Conservation (phyloP, 345 rosid species). For the Crucihimalaya himalaica region DNA sequence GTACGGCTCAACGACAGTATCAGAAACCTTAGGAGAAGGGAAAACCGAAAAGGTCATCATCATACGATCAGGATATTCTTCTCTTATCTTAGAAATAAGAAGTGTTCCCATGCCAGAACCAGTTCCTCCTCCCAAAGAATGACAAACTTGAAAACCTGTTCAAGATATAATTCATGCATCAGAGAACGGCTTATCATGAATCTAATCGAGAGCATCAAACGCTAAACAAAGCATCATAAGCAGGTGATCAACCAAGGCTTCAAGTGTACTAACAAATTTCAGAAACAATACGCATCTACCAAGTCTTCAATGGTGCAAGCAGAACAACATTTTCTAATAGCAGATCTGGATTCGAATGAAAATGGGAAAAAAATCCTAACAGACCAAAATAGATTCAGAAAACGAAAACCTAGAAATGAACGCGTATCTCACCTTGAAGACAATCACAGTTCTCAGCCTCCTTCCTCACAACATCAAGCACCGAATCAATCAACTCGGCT, state of each 20-base stretch:
- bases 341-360: conserved; percentile 28
- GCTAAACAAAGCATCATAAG: neutral
- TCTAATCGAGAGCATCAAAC: neutral
- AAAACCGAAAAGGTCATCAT: conserved; percentile 43
- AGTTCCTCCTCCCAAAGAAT: conserved; percentile 43
- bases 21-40: conserved; percentile 43
- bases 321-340: neutral
- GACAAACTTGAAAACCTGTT: conserved; percentile 42
- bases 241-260: neutral
- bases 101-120: conserved; percentile 46
- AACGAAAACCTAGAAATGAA: conserved; percentile 16
- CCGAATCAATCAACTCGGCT: conserved; percentile 38
- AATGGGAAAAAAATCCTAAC: neutral
- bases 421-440: conserved; percentile 32
- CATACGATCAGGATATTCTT: conserved; percentile 45
- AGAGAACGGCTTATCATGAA: neutral
- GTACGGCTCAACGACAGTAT: conserved; percentile 44
- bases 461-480: conserved; percentile 40
- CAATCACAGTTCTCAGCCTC: conserved; percentile 43
- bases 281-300: conserved; percentile 2
- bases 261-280: neutral
- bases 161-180: neutral
- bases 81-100: conserved; percentile 41
- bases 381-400: conserved; percentile 1
- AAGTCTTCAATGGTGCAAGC: neutral